A percentile compares a stretch with the other conserved stretches of the same genome.
phyloP scores from a whole-genome alignment of 2,329 filamentous ascomycete genomes.

The Xylaria sp. region DNA sequence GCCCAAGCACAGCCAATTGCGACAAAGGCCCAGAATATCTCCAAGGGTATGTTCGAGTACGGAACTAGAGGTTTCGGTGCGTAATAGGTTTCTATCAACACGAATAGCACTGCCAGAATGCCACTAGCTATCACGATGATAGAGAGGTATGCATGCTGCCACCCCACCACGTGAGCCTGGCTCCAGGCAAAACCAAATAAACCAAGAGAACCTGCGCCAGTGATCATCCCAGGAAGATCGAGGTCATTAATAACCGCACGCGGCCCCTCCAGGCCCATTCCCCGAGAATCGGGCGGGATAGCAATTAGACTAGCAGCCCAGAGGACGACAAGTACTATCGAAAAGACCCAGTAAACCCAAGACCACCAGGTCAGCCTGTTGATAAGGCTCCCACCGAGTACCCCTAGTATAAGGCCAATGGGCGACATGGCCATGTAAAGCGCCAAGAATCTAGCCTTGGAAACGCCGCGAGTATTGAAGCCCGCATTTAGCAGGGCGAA shows the following conservation, averaged over 20 bases:
- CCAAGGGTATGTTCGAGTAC: constrained; percentile 49
- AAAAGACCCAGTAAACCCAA: constrained; percentile 53
- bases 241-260: constrained; percentile 39
- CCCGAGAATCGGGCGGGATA: constrained; percentile 42
- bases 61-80: constrained; percentile 56
- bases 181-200: constrained; percentile 73
- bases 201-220: constrained; percentile 60
- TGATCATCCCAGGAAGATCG: constrained; percentile 47
- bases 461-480: constrained; percentile 60
- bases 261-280: background rate
- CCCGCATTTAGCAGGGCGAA: constrained; percentile 67
- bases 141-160: constrained; percentile 62
- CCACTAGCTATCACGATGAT: constrained; percentile 62
- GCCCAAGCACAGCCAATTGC: constrained; percentile 50
- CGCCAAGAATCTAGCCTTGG: constrained; percentile 66
- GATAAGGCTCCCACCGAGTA: constrained; percentile 49
- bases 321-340: constrained; percentile 44
- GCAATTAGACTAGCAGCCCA: constrained; percentile 41
- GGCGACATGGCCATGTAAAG: constrained; percentile 55
- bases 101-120: constrained; percentile 59
- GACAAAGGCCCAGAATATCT: constrained; percentile 53
- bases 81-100: constrained; percentile 57
- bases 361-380: constrained; percentile 52
- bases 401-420: constrained; percentile 51
- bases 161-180: constrained; percentile 65